Base-by-base conservation (phyloP, 2,329 filamentous ascomycete species). In the Hypoxylon sp. region DNA sequence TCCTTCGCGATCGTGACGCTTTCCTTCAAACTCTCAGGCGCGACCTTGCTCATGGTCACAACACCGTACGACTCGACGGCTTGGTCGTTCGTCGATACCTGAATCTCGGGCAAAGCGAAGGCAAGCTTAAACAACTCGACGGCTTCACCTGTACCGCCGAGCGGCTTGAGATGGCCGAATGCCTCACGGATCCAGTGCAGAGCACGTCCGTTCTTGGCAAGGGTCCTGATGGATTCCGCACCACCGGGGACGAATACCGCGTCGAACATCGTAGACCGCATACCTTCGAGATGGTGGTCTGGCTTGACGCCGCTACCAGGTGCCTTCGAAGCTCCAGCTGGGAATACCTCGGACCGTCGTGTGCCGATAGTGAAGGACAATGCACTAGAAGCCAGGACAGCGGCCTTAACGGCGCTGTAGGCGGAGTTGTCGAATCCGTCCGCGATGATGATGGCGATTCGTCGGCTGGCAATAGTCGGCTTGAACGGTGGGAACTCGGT, bases 231-330 rank as follows among this genome's bases (percentile, higher is more conserved):
- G 0, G 88, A 88, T 63, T 90, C 83, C 0, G 85, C 82, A 0
- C 93, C 93, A 0, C 92, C 92, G 0, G 92, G 92, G 2, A 97
- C 82, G 75, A 94, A 94, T 29, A 94, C 76, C 0, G 92, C 90
- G 76, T 96, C 93, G 70, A 95, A 95, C 85, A 96, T 89, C 37
- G 91, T 93, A 29, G 90, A 93, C 14, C 93, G 88, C 86, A 92
- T 90, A 0, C 92, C 93, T 72, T 94, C 91, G 54, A 95, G 88
- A 76, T 94, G 91, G 76, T 96, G 92, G 72, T 94, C 91, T 0
- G 93, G 90, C 24, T 87, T 80, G 0, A 92, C 80, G 4, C 88
- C 88, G 61, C 85, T 85, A 42, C 83, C 80, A 2, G 80, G 77
- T 0, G 80, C 81, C 52, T 85, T 85, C 70, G 87, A 84, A 66